Evolutionary conservation across 2,329 filamentous ascomycete species (phyloP).

Genomic region (Coniochaeta hoffmannii): DNA sequence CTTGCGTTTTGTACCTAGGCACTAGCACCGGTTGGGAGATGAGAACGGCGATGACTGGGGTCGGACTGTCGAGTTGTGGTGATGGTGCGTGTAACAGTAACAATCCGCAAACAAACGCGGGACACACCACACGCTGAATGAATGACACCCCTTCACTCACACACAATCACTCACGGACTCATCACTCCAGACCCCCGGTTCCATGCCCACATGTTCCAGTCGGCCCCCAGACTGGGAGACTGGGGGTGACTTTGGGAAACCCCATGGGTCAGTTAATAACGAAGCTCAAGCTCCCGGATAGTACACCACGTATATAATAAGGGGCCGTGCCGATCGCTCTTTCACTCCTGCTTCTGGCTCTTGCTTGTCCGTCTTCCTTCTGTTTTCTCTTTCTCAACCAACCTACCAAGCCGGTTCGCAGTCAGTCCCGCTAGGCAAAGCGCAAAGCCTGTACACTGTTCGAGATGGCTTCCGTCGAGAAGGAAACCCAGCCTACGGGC

Average conservation of each 20-base stretch:
- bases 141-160: not conserved
- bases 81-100: not conserved
- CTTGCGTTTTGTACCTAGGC: not conserved
- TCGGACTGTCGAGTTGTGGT: not conserved
- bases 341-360: not conserved
- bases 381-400: not conserved
- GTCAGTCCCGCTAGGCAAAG: slow-evolving; percentile 2
- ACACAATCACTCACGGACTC: not conserved
- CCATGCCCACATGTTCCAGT: not conserved
- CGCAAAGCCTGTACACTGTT: not conserved
- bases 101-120: not conserved
- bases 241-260: not conserved
- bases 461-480: slow-evolving; percentile 1
- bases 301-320: slow-evolving; percentile 1
- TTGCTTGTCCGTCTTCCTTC: not conserved
- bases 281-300: not conserved
- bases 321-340: not conserved
- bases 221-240: not conserved
- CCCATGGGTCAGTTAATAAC: slow-evolving; percentile 1
- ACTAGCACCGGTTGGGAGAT: not conserved
- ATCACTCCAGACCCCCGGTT: slow-evolving; percentile 2
- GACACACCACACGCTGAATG: not conserved
- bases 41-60: not conserved
- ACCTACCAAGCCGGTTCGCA: not conserved
- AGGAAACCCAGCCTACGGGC: slow-evolving; percentile 1